Evolutionary conservation across 2,329 filamentous ascomycete genomes (phyloP).

Genomic region (Pseudocercospora ulei): DNA sequence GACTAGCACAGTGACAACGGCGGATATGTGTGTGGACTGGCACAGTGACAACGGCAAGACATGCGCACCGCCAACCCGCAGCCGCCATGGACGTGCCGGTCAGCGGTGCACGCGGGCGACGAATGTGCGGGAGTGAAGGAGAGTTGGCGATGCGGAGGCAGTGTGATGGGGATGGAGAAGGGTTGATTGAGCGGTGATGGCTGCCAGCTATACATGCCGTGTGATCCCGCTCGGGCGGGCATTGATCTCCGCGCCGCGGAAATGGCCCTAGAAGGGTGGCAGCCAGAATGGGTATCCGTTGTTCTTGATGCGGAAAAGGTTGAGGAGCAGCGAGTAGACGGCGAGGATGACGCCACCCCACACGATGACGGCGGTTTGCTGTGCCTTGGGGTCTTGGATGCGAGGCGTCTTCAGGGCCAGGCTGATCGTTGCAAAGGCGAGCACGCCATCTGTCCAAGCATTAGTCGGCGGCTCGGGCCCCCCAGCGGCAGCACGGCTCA

Average conservation of each 20-base stretch:
- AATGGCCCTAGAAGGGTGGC: slow-evolving; percentile 62
- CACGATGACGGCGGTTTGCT: slow-evolving; percentile 70
- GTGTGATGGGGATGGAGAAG: too few species aligned
- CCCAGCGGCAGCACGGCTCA: too few species aligned
- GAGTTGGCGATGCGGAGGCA: too few species aligned
- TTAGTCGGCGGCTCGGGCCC: too few species aligned
- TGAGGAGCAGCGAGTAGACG: slow-evolving; percentile 89
- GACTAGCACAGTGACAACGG: too few species aligned
- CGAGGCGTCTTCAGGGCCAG: slow-evolving; percentile 87
- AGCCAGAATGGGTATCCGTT: slow-evolving; percentile 87
- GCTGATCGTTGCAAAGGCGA: slow-evolving; percentile 85
- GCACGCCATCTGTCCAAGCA: slow-evolving; percentile 62
- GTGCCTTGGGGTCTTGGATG: slow-evolving; percentile 63
- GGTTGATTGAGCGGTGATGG: too few species aligned
- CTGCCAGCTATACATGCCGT: neutral
- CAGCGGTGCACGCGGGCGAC: too few species aligned
- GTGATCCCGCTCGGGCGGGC: slow-evolving; percentile 10
- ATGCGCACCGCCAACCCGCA: too few species aligned
- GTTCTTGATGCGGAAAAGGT: slow-evolving; percentile 90
- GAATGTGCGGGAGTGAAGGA: too few species aligned
- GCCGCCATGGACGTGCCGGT: too few species aligned
- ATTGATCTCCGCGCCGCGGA: slow-evolving; percentile 28
- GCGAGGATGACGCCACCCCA: slow-evolving; percentile 70
- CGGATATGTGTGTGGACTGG: too few species aligned
- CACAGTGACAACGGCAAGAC: too few species aligned